A percentile compares a stretch with the other conserved stretches of the same genome.
phyloP scores from a whole-genome alignment of 2,329 filamentous ascomycete species.

The Colletotrichum caudatum region DNA sequence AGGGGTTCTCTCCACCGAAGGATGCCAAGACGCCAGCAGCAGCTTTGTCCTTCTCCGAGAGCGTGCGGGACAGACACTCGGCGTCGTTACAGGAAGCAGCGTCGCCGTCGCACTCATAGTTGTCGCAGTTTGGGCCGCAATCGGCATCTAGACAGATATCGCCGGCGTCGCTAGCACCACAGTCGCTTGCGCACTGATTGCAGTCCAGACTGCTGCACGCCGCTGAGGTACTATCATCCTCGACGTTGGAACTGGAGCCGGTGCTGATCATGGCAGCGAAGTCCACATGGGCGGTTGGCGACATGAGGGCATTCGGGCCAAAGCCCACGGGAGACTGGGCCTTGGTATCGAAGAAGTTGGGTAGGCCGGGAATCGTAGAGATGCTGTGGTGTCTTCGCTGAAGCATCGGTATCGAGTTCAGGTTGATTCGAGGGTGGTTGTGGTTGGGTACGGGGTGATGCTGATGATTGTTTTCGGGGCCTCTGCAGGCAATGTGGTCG shows the following conservation, averaged over 20 bases:
- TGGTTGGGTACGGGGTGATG: slow-evolving; percentile 34
- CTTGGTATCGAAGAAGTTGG: slow-evolving; percentile 21
- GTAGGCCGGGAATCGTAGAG: slow-evolving; percentile 18
- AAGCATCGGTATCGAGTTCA: slow-evolving; percentile 23
- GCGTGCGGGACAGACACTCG: slow-evolving; percentile 46
- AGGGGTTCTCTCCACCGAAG: slow-evolving; percentile 8
- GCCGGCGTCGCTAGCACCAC: slow-evolving; percentile 48
- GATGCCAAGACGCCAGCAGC: slow-evolving; percentile 26
- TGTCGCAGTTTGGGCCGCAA: slow-evolving; percentile 55
- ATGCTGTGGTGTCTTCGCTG: slow-evolving; percentile 31
- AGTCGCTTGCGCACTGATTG: slow-evolving; percentile 51
- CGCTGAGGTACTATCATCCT: slow-evolving; percentile 49
- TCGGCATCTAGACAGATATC: slow-evolving; percentile 53
- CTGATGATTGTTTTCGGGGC: slow-evolving; percentile 20
- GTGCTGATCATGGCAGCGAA: slow-evolving; percentile 4
- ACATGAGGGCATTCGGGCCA: slow-evolving; percentile 23
- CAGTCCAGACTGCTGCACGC: slow-evolving; percentile 52
- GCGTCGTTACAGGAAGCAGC: slow-evolving; percentile 53
- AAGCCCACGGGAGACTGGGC: slow-evolving; percentile 6
- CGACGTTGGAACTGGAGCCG: slow-evolving; percentile 9
- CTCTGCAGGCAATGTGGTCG: slow-evolving; percentile 24
- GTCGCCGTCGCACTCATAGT: slow-evolving; percentile 53
- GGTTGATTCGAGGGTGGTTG: slow-evolving; percentile 36
- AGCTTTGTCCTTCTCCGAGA: slow-evolving; percentile 22
- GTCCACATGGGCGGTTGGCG: slow-evolving; percentile 18